Evolutionary conservation across 768 basidiomycete genomes (phyloP).

Genomic region (Leccinum aurantiacum): DNA sequence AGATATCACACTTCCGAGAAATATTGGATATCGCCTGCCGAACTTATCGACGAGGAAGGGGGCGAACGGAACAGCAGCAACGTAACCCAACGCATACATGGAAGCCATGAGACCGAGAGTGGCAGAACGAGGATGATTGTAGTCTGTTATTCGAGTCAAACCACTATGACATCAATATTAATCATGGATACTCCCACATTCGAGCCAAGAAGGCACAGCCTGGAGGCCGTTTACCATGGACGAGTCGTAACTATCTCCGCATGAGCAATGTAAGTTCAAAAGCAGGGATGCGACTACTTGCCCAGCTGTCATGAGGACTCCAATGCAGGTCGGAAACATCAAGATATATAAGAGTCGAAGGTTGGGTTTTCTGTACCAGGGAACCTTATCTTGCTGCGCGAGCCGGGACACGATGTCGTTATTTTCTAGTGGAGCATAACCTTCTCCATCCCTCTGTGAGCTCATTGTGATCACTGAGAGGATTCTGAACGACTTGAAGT

Average conservation of each 20-base stretch:
- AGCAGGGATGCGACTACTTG: neutral
- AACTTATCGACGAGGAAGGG: neutral
- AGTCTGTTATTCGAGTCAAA: neutral
- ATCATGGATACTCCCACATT: neutral
- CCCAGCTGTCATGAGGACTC: slow-evolving; percentile 15
- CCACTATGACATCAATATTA: neutral
- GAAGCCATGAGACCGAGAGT: neutral
- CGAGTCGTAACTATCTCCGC: neutral
- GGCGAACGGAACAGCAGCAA: neutral
- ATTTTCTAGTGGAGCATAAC: neutral
- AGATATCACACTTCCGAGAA: neutral
- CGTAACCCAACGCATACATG: neutral
- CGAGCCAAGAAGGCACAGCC: neutral
- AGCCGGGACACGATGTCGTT: slow-evolving; percentile 18
- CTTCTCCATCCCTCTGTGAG: neutral
- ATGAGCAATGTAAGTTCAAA: neutral
- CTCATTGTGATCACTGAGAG: neutral
- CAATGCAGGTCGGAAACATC: slow-evolving; percentile 43
- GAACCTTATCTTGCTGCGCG: slow-evolving; percentile 43
- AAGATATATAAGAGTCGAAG: slow-evolving; percentile 54
- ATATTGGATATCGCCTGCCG: neutral
- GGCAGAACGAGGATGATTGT: neutral
- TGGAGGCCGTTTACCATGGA: neutral
- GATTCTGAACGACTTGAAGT: too few species aligned
- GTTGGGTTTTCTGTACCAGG: slow-evolving; percentile 66